Base-by-base conservation (phyloP, 139 green algal genomes). In the Ettlia oleoabundans region DNA sequence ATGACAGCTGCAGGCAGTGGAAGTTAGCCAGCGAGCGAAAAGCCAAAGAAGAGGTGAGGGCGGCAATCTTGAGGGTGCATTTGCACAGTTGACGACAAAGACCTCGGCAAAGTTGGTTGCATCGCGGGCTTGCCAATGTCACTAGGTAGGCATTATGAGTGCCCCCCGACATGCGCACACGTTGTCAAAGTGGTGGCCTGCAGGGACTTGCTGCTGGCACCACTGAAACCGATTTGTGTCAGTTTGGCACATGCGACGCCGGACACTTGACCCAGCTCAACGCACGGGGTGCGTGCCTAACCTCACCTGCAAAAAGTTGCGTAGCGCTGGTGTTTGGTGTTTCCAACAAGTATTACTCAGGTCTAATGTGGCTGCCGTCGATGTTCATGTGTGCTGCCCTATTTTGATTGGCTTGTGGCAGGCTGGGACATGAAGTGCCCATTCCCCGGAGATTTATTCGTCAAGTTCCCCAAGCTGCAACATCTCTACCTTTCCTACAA, bases 401-500 rank as follows among this genome's bases (percentile, higher is more conserved):
- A n/a, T n/a, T n/a, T n/a, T n/a, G n/a, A n/a, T n/a, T n/a, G n/a
- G n/a, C n/a, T n/a, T n/a, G n/a, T n/a, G n/a, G 65, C 65, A 72
- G 65, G 37, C 35, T 72, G 65, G 65, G 5, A 33, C 33, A 30
- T 72, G 65, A 32, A 3, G 28, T 72, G 65, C 65, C 65, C 65
- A 4, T 72, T 72, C 65, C 65, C 65, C 9, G 65, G 65, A 4
- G 65, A 72, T 35, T 35, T 72, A 18, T 72, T 72, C 32, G 65
- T 24, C 35, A 33, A 72, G 65, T 72, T 72, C n/a, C 15, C 18
- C 3, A 8, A 40, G 33, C 33, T 72, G 65, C 65, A 72, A 35
- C 19, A 42, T 35, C 65, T 72, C 33, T 72, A 52, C 37, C 35
- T 72, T 2, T 72, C 65, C 65, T 72, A 41, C 65, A 72, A 72